Evolutionary conservation across 345 rosid species (phyloP), one percentile per base, ranked within the genome.

Genomic region (Aurinia saxatilis): DNA sequence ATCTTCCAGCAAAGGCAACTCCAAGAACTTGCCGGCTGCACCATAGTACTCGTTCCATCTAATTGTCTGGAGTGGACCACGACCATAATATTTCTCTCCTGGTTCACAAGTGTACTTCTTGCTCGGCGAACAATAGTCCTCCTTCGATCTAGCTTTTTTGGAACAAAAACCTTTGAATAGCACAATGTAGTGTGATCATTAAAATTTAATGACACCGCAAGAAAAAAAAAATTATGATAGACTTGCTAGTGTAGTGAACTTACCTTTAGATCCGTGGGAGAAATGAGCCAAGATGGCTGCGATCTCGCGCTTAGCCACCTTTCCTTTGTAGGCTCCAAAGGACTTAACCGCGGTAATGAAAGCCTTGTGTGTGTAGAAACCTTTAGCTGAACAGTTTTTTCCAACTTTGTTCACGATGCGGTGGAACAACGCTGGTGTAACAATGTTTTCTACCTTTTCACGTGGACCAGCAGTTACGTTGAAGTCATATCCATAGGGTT

Each of bases 31-130:
- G 3, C 82, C 83, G 3, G 75, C 79, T 0, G 75, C 51, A 14
- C 86, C 81, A 55, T 79, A 81, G 47, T 81, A 79, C 55, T 75
- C 72, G 50, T 81, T 81, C 76, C 81, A 77, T 14, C 76, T 52
- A 7, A 81, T 57, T 35, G 77, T n/a, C 19, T 45, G 65, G 29
- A 60, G 53, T 7, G 17, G 8, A 60, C 65, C 65, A 0, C 65
- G 81, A 3, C 86, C 80, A 5, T 68, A 68, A 72, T 82, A 77
- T 10, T 7, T 11, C 47, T 75, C 67, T 11, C 62, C 75, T 1
- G 83, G 63, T 38, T 31, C 50, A 58, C 58, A 68, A 29, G 10
- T 67, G 65, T 41, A 58, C 52, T 51, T 40, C 25, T 57, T 53
- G 27, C 70, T 66, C 44, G 4, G 4, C 34, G 49, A 53, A 27